These are phyloP conservation scores for Biscogniauxia sp. DNA, from an alignment of 2,329 filamentous ascomycete genomes.

Conservation along the genomic window DNA sequence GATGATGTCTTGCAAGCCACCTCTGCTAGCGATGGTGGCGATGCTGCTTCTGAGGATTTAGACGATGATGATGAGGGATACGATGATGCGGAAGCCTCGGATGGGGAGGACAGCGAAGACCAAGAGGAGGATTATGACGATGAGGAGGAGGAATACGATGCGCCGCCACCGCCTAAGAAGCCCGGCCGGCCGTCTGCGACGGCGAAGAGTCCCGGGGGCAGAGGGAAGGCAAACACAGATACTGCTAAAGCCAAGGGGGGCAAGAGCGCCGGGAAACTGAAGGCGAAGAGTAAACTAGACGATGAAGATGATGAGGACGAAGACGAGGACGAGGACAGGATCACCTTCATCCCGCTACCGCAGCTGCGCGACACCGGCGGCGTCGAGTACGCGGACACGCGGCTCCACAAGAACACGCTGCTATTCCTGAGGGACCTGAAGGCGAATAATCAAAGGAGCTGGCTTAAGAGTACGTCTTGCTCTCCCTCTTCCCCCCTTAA, in stretches of 20 bases:
- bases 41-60: constrained; percentile 13
- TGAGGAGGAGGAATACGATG: constrained; percentile 13
- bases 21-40: constrained; percentile 27
- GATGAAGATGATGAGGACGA: constrained; percentile 23
- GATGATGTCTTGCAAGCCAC: constrained; percentile 14
- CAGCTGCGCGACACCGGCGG: constrained; percentile 41
- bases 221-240: neutral
- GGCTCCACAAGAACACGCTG: constrained; percentile 56
- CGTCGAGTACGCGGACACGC: constrained; percentile 50
- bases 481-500: constrained; percentile 1
- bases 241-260: constrained; percentile 14
- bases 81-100: constrained; percentile 2
- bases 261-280: constrained; percentile 20
- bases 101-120: constrained; percentile 21
- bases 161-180: constrained; percentile 15
- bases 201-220: constrained; percentile 2
- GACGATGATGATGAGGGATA: constrained; percentile 29
- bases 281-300: constrained; percentile 30
- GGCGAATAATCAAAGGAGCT: constrained; percentile 56
- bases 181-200: constrained; percentile 21
- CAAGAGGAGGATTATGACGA: constrained; percentile 32
- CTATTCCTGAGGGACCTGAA: constrained; percentile 58
- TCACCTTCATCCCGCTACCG: constrained; percentile 42
- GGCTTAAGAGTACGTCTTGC: constrained; percentile 52
- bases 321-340: constrained; percentile 29